Evolutionary conservation across 2,329 filamentous ascomycete species (phyloP), one percentile per base, ranked within the genome.

Genomic region (Alternaria dauci): DNA sequence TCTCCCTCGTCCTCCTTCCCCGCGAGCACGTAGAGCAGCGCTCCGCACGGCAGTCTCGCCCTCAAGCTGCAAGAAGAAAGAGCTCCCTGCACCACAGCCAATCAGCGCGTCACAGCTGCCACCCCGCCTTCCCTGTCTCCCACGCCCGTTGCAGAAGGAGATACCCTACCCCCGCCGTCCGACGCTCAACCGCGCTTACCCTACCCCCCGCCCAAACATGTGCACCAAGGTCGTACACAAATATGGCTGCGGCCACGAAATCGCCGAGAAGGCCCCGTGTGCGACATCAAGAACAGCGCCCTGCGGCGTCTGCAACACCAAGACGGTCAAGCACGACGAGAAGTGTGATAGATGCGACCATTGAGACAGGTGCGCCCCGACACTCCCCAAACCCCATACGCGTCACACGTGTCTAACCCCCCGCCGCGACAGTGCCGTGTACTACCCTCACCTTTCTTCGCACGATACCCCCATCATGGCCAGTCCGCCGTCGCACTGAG

Each of bases 171-270:
- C 20, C 66, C 70, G 63, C 67, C 59, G 65, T 64, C 26, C 56
- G 55, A 67, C 72, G 58, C 28, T 30, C 9, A 30, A 30, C 28
- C 28, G 59, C 61, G 57, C 62, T 56, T 55, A 52, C 57, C 61
- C 66, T 50, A 51, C 28, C 28, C 53, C 61, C 54, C 57, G 65
- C 64, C 68, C 68, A 69, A 54, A 32, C 69, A 83, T 83, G 81
- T 84, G 82, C 72, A 81, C 78, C 59, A 76, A 80, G 70, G 77
- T 83, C 65, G 76, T 81, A 66, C 81, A 83, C 75, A 71, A 73
- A 55, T 84, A 83, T 72, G 74, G 76, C 67, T 84, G 82, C 71
- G 80, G 79, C 67, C 81, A 83, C 70, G 74, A 76, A 59, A 74
- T 76, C 39, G 69, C 74, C 48, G 80, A 82, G 59, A 79, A 78